Base-by-base conservation (phyloP, 1,139 yeast genomes). In the Lipomyces yarrowii region DNA sequence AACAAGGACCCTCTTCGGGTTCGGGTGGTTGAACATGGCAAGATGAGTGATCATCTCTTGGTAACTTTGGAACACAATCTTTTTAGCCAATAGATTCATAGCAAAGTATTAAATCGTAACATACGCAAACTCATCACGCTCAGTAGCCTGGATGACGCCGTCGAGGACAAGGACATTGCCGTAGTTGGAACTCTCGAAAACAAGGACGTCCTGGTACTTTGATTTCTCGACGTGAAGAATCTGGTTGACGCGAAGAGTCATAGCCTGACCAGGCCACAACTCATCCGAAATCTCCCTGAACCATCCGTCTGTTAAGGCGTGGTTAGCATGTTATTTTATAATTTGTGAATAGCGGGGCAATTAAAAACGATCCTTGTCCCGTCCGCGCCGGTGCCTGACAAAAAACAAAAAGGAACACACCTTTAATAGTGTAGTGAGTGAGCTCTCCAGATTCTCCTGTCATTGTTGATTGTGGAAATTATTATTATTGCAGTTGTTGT, bases 201-300 rank as follows among this genome's bases (percentile, higher is more conserved):
- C 87, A 53, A 91, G 81, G 53, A 90, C 90, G 73, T 90, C 96
- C 81, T 91, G 97, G 79, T 88, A 91, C 79, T 86, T 84, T 69
- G 96, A 89, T 77, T 85, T 82, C 72, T 87, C 94, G 66, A 85
- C 87, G 79, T 89, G 89, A 70, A 91, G 83, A 61, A 91, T 84
- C 77, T 88, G 82, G 71, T 91, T 88, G 56, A 94, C 98, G 73
- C 86, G 85, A 71, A 94, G 83, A 61, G 91, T 86, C 86, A 94
- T 86, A 65, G 97, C 98, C 81, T 93, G 98, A 64, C 99, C 99
- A 18, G 98, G 98, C 89, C 96, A 94, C 83, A 86, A 86, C 75
- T 90, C 88, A 76, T 91, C 91, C 69, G 91, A 89, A 69, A 89
- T 83, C 79, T 93, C 98, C 71, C 88, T 86, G 77, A 93, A 93